Percentiles rank a stretch among this genome's conserved stretches.
phyloP scores from a whole-genome alignment of 257 asterid genomes.

The Solanum medicagineum region DNA sequence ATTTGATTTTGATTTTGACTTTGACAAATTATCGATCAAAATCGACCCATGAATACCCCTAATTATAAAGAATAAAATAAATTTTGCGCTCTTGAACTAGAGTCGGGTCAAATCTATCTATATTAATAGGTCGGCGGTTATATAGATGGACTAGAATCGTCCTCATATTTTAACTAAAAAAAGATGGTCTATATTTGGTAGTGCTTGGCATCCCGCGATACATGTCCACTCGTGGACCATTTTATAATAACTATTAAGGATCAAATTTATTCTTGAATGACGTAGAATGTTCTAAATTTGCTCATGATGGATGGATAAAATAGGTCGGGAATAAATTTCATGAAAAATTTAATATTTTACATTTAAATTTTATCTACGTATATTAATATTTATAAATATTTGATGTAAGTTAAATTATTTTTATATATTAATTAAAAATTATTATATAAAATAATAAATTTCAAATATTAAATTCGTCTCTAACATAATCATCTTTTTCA shows the following conservation, averaged over 20 bases:
- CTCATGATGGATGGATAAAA: background rate
- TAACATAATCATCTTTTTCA: background rate
- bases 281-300: background rate
- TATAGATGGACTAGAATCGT: no score
- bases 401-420: background rate
- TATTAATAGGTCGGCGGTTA: no score
- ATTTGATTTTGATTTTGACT: no score
- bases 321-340: background rate
- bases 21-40: fast-evolving
- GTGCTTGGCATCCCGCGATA: background rate
- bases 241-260: background rate
- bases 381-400: background rate
- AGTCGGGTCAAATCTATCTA: background rate
- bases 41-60: no score
- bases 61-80: no score
- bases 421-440: background rate
- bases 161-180: no score
- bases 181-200: no score
- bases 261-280: background rate
- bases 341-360: fast-evolving
- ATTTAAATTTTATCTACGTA: background rate
- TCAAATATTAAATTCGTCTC: background rate
- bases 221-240: background rate
- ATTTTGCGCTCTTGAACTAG: background rate
- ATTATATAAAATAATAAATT: background rate